Percentiles rank a stretch among this genome's conserved stretches.
Evolutionary conservation across 2,329 filamentous ascomycete genomes (phyloP).

Genomic region (Arthrobotrys conoides): DNA sequence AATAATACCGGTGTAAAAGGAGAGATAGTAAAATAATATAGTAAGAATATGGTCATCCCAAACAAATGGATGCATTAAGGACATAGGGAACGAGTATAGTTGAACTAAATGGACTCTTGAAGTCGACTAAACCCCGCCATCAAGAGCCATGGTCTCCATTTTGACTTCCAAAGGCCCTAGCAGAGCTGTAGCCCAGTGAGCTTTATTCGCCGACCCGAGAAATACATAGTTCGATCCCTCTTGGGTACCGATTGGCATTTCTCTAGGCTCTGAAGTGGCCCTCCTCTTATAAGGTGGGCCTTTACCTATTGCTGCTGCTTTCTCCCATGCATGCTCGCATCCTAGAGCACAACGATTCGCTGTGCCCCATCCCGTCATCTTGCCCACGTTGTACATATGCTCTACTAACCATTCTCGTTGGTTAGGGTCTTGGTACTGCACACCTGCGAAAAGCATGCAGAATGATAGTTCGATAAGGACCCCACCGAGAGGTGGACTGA

Average conservation of each 20-base stretch:
- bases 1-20: neutral
- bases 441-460: constrained; percentile 86
- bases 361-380: constrained; percentile 88
- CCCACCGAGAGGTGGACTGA: constrained; percentile 83
- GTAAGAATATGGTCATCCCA: constrained; percentile 8
- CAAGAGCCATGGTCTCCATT: constrained; percentile 50
- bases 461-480: constrained; percentile 87
- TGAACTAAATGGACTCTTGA: neutral
- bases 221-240: constrained; percentile 49
- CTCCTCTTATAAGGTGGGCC: constrained; percentile 78
- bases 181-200: constrained; percentile 52
- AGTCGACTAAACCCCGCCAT: constrained; percentile 10
- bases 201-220: constrained; percentile 55
- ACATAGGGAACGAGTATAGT: neutral
- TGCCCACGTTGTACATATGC: constrained; percentile 80
- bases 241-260: constrained; percentile 41
- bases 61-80: neutral
- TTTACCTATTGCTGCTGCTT: constrained; percentile 78
- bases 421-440: constrained; percentile 79
- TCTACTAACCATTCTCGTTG: constrained; percentile 85
- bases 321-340: constrained; percentile 87
- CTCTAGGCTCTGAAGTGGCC: constrained; percentile 45
- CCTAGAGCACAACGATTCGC: constrained; percentile 84
- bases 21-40: neutral
- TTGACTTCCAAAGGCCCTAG: constrained; percentile 45